These are phyloP conservation scores for Durusdinium trenchii DNA, from an alignment of 73 alveolate species.

Conservation along the genomic window DNA sequence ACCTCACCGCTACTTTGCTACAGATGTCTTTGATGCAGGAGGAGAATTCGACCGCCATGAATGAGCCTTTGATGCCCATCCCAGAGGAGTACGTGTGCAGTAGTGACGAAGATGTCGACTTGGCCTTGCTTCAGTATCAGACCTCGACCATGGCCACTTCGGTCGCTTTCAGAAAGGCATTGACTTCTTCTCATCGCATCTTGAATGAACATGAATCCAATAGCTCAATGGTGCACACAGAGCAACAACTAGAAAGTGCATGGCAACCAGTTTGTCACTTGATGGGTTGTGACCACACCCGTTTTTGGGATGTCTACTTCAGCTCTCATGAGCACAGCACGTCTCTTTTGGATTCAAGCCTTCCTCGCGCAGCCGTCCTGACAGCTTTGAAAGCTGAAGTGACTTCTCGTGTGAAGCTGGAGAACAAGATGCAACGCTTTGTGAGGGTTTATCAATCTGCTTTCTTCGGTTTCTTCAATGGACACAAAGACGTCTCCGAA, in stretches of 20 bases:
- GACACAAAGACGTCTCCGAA: constrained; percentile 3
- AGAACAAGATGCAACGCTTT: constrained; percentile 24
- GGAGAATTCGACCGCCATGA: constrained; percentile 32
- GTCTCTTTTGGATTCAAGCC: constrained; percentile 35
- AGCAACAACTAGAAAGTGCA: constrained; percentile 2
- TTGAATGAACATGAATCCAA: constrained; percentile 15
- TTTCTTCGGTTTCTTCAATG: constrained; percentile 1
- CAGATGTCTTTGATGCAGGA: constrained; percentile 5
- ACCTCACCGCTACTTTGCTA: neutral
- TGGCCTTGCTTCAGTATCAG: constrained; percentile 1
- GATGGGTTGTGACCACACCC: constrained; percentile 66
- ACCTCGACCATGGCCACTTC: constrained; percentile 38
- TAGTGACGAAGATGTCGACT: constrained; percentile 11
- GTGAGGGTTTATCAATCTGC: neutral
- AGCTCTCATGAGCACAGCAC: constrained; percentile 29
- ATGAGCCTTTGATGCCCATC: neutral
- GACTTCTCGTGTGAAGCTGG: constrained; percentile 27
- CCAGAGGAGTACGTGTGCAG: constrained; percentile 33
- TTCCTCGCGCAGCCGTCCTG: neutral
- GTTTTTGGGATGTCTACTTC: constrained; percentile 30
- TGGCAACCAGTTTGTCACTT: constrained; percentile 54
- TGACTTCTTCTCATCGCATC: constrained; percentile 39
- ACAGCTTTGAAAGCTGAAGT: constrained; percentile 24
- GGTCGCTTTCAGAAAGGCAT: constrained; percentile 3
- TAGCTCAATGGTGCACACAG: constrained; percentile 39